phyloP scores from a whole-genome alignment of 2,329 filamentous ascomycete genomes.

The Colletotrichum nymphaeae region DNA sequence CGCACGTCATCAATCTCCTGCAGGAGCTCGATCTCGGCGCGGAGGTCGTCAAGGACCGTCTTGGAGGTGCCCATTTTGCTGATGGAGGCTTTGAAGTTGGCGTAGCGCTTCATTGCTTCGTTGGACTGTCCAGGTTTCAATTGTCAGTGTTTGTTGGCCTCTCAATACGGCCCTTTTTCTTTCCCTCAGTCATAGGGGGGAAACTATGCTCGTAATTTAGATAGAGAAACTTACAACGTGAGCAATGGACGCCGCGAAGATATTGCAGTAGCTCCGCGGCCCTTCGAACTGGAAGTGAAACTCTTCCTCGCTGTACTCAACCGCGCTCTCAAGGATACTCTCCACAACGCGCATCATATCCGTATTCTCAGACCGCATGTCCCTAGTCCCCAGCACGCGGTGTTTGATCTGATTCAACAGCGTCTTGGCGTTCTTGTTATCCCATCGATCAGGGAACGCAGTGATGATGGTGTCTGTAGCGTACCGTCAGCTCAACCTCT shows the following conservation, averaged over 20 bases:
- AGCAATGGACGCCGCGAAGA: conserved; percentile 33
- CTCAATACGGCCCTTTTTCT: too few relatives aligned
- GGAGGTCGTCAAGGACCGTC: conserved; percentile 36
- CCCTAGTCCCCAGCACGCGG: conserved; percentile 26
- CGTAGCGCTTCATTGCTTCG: conserved; percentile 37
- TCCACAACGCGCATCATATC: conserved; percentile 34
- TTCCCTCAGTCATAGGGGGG: too few relatives aligned
- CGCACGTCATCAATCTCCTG: conserved; percentile 35
- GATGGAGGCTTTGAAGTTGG: conserved; percentile 34
- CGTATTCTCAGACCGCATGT: conserved; percentile 17
- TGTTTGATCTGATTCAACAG: conserved; percentile 37
- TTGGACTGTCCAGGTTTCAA: conserved; percentile 21
- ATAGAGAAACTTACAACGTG: conserved; percentile 16
- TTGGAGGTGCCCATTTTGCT: conserved; percentile 36
- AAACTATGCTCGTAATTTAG: too few relatives aligned
- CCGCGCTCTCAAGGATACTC: conserved; percentile 26
- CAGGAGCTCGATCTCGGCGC: conserved; percentile 39
- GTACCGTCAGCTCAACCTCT: too few relatives aligned
- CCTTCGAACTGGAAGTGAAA: conserved; percentile 38
- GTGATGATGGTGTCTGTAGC: conserved; percentile 34
- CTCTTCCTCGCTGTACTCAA: conserved; percentile 35
- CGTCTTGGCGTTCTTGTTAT: conserved; percentile 38
- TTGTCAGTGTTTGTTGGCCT: too few relatives aligned
- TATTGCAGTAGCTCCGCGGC: conserved; percentile 34
- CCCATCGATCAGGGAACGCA: conserved; percentile 36